A percentile compares a stretch with the other conserved stretches of the same genome.
phyloP scores from a whole-genome alignment of 257 asterid species.

The Paulownia fortunei region DNA sequence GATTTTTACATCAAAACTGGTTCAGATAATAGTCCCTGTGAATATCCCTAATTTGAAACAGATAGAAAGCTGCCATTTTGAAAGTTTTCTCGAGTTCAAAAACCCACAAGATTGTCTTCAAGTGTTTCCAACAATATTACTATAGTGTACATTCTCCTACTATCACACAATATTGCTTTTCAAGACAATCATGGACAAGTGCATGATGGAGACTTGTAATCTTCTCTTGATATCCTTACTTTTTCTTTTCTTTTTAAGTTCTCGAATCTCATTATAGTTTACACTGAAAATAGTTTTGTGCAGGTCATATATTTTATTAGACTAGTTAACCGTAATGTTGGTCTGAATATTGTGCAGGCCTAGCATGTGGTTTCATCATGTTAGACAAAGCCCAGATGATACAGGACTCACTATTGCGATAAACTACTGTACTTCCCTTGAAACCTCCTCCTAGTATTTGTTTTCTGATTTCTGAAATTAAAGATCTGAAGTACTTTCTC shows the following conservation, averaged over 20 bases:
- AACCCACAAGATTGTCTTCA: neutral
- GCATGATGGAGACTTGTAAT: neutral
- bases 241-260: neutral
- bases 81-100: neutral
- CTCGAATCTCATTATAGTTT: neutral
- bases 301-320: neutral
- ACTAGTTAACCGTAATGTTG: neutral
- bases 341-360: constrained; percentile 67
- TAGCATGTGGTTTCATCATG: constrained; percentile 98
- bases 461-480: constrained; percentile 6
- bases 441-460: constrained; percentile 1
- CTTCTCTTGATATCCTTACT: neutral
- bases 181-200: neutral
- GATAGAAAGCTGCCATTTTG: neutral
- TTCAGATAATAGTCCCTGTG: neutral
- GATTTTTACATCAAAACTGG: too few species aligned
- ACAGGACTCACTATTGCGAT: constrained; percentile 78
- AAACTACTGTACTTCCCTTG: constrained; percentile 66
- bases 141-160: neutral
- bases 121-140: neutral
- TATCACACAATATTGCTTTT: neutral
- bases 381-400: constrained; percentile 70
- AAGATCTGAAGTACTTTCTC: constrained; percentile 23
- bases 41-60: neutral
- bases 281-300: neutral